Evolutionary conservation across 306 rosid species (phyloP).

Genomic region (Trifolium pratense): DNA sequence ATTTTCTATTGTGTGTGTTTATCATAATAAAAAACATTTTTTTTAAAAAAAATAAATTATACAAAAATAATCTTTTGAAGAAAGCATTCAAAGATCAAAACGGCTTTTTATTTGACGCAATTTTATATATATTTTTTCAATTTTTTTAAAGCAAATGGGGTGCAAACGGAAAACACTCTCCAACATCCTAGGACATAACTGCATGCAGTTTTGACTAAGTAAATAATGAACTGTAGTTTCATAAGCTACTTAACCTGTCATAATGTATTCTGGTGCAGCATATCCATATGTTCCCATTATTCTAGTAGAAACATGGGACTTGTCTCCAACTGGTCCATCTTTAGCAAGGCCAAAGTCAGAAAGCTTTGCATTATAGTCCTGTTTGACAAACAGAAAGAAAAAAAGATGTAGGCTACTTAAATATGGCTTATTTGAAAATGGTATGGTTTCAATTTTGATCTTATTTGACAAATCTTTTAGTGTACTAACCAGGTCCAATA

Average conservation of each 20-base stretch:
- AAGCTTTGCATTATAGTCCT: constrained; percentile 97
- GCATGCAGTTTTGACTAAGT: background rate
- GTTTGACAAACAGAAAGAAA: constrained; percentile 35
- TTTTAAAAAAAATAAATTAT: too few relatives aligned
- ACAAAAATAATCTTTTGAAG: too few relatives aligned
- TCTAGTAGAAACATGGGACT: constrained; percentile 94
- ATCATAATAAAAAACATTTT: too few relatives aligned
- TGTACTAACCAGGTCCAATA: constrained; percentile 74
- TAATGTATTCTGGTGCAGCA: constrained; percentile 96
- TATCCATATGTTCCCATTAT: constrained; percentile 98
- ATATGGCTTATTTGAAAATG: background rate
- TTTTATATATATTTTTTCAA: too few relatives aligned
- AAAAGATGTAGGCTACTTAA: constrained; percentile 14
- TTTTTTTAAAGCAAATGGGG: too few relatives aligned
- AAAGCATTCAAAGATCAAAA: too few relatives aligned
- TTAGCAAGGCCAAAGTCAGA: constrained; percentile 98
- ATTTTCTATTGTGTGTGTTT: too few relatives aligned
- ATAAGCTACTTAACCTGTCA: constrained; percentile 67
- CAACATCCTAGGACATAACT: too few relatives aligned
- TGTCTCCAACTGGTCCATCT: constrained; percentile 96
- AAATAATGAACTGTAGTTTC: background rate
- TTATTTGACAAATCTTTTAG: background rate
- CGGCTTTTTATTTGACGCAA: too few relatives aligned
- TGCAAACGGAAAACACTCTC: too few relatives aligned
- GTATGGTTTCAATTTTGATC: background rate